Percentiles rank a stretch among this genome's conserved stretches.
Evolutionary conservation across 345 rosid species (phyloP).

Genomic region (Erucastrum elatum): DNA sequence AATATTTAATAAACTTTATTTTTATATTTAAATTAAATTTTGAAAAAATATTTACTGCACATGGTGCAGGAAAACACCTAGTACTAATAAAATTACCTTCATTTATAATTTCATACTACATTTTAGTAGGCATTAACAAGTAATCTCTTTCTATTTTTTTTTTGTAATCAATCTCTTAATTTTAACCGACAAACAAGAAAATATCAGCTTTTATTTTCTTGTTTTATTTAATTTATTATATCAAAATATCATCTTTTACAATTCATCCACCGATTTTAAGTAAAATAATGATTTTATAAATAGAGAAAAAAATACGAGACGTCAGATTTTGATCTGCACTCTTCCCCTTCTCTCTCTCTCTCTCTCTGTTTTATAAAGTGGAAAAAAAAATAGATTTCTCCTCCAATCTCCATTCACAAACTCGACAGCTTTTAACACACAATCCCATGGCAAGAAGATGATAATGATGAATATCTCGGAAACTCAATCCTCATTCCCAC

Average conservation of each 20-base stretch:
- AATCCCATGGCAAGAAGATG: neutral
- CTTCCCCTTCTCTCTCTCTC: neutral
- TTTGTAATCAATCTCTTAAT: no score
- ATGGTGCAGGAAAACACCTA: no score
- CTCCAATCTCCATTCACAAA: neutral
- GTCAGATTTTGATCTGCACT: neutral
- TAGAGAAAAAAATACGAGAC: conserved; percentile 14
- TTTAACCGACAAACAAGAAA: no score
- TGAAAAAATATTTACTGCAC: no score
- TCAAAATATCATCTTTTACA: neutral
- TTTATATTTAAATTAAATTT: no score
- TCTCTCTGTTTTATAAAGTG: neutral
- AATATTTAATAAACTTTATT: no score
- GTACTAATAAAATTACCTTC: neutral
- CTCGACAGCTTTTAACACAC: neutral
- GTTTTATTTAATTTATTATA: neutral
- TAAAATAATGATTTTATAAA: neutral
- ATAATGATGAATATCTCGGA: neutral
- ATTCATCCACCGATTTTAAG: neutral
- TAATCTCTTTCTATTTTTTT: no score
- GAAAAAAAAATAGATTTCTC: neutral
- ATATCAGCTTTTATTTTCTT: neutral
- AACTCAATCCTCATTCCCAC: no score
- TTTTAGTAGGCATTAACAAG: no score
- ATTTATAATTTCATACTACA: no score